Evolutionary conservation across 106 monocot species (phyloP).

Genomic region (Agapanthus africanus): DNA sequence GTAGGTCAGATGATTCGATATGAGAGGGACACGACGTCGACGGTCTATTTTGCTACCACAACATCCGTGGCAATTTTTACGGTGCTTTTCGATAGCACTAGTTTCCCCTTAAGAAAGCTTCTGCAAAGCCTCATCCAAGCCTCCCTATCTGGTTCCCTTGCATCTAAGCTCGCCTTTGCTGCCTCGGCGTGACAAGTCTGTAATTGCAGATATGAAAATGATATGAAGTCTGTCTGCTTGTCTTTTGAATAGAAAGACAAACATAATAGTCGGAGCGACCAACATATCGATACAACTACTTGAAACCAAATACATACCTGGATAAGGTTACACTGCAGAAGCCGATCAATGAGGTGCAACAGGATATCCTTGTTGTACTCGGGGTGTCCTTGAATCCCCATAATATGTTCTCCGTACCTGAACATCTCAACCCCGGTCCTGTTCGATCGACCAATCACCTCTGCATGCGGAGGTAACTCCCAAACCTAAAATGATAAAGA

Average conservation of each 20-base stretch:
- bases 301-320: too few species aligned
- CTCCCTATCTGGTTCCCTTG: slow-evolving; percentile 22
- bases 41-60: too few species aligned
- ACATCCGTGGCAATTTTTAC: too few species aligned
- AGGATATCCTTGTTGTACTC: slow-evolving; percentile 84
- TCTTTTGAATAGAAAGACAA: too few species aligned
- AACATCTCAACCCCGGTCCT: slow-evolving; percentile 72
- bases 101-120: slow-evolving; percentile 48
- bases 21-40: too few species aligned
- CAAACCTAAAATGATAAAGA: too few species aligned
- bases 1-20: too few species aligned
- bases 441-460: slow-evolving; percentile 50
- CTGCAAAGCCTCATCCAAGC: slow-evolving; percentile 50
- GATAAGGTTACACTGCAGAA: slow-evolving; percentile 34
- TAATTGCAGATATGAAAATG: too few species aligned
- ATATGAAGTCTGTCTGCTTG: too few species aligned
- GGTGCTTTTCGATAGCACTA: too few species aligned
- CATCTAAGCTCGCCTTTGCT: slow-evolving; percentile 28
- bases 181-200: slow-evolving; percentile 28
- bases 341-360: slow-evolving; percentile 47
- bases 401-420: slow-evolving; percentile 42
- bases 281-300: too few species aligned
- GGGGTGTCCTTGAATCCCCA: slow-evolving; percentile 83
- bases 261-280: too few species aligned
- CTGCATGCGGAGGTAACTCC: slow-evolving; percentile 50